These are phyloP conservation scores for Neofusicoccum ribis DNA, from an alignment of 2,329 filamentous ascomycete species.

Conservation along the genomic window DNA sequence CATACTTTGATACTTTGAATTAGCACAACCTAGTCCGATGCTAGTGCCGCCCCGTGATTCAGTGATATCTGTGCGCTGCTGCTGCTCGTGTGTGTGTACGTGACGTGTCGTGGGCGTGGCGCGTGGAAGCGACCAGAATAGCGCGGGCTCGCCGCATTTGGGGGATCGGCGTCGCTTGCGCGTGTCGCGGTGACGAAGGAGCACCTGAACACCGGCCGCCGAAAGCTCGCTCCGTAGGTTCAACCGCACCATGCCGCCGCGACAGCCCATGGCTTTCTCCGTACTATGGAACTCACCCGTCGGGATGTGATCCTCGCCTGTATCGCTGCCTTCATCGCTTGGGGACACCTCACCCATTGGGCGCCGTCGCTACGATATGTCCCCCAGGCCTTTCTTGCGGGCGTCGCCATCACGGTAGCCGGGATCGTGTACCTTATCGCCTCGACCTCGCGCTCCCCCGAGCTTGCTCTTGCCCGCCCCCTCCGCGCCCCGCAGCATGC, in stretches of 20 bases:
- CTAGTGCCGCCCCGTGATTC: neutral
- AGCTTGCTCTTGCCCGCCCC: conserved; percentile 34
- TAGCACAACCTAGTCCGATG: neutral
- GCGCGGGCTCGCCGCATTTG: neutral
- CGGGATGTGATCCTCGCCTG: conserved; percentile 67
- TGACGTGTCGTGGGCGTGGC: neutral
- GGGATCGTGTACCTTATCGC: conserved; percentile 60
- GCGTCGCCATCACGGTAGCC: conserved; percentile 58
- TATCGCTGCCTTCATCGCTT: conserved; percentile 75
- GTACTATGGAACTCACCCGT: conserved; percentile 68
- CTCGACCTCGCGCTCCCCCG: conserved; percentile 55
- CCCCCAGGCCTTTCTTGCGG: conserved; percentile 78
- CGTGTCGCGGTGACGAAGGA: conserved; percentile 2
- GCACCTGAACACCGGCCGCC: conserved; percentile 1
- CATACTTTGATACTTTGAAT: neutral
- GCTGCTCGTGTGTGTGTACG: neutral
- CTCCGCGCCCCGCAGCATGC: conserved; percentile 34
- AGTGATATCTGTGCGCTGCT: neutral
- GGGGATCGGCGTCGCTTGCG: conserved; percentile 7
- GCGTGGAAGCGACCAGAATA: neutral
- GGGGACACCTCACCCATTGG: conserved; percentile 83
- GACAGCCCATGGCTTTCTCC: conserved; percentile 30
- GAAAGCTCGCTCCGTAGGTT: conserved; percentile 13
- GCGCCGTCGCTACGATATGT: conserved; percentile 79
- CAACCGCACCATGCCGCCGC: conserved; percentile 20